Conservation (phyloP, 2,329 filamentous ascomycete species). For the Proliferodiscus dingleyae region DNA sequence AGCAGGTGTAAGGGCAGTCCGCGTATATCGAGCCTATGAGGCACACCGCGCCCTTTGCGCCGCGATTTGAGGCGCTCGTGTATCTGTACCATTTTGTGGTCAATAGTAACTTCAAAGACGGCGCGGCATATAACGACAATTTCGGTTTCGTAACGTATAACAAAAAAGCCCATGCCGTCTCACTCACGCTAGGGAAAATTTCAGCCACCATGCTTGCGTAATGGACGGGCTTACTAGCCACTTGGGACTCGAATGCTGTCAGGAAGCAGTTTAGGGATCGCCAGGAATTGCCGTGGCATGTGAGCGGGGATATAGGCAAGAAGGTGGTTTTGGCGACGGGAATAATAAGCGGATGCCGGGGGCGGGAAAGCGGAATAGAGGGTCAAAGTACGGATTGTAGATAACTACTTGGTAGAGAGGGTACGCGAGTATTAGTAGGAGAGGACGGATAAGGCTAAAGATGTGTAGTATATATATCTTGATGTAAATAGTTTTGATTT, state of each 20-base stretch:
- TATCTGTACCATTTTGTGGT: conserved; percentile 59
- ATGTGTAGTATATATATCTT: too few relatives aligned
- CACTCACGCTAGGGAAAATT: conserved; percentile 13
- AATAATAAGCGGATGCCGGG: conserved; percentile 54
- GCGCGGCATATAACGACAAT: conserved; percentile 42
- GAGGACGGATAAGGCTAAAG: conserved; percentile 43
- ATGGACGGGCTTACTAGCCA: conserved; percentile 29
- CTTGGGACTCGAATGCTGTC: conserved; percentile 29
- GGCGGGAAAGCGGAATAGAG: conserved; percentile 36
- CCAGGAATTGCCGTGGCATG: conserved; percentile 22
- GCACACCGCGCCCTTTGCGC: conserved; percentile 48
- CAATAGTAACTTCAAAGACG: conserved; percentile 24
- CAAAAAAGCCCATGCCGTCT: conserved; percentile 2
- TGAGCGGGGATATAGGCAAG: conserved; percentile 6
- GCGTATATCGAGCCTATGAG: conserved; percentile 61
- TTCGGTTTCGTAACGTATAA: conserved; percentile 41
- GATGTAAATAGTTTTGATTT: too few relatives aligned
- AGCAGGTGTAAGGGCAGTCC: conserved; percentile 59
- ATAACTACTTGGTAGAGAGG: conserved; percentile 41
- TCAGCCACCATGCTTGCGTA: conserved; percentile 29
- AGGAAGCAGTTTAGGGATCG: conserved; percentile 15
- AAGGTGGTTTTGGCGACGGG: conserved; percentile 52
- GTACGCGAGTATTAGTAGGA: conserved; percentile 59
- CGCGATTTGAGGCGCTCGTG: conserved; percentile 30
- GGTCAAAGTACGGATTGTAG: conserved; percentile 37